Evolutionary conservation across 2,329 filamentous ascomycete genomes (phyloP), one percentile per base, ranked within the genome.

Genomic region (Cladobotryum protrusum): DNA sequence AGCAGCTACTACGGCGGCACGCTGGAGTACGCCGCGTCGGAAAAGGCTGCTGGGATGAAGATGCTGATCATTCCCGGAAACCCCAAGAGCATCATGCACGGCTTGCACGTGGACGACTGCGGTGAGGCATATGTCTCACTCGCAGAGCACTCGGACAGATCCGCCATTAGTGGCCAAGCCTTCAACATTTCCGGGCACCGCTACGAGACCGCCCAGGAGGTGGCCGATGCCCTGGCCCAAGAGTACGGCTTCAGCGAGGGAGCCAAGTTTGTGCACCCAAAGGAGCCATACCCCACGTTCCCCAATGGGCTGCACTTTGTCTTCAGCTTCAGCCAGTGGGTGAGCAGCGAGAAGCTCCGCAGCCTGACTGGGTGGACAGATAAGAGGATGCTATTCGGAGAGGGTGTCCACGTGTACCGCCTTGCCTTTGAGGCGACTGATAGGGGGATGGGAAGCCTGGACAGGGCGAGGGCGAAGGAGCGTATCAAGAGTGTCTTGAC

Each of bases 51-150:
- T 3, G 42, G 52, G 4, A 53, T 56, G 12, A 51, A 57, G 2
- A 47, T 18, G 9, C 56, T 74, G 29, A 53, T 58, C 14, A 51
- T 76, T 3, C 61, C 67, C 0, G 45, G 24, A 12, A 59, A 68
- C 37, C 61, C 64, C 0, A 60, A 67, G 15, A 68, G 62, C 13
- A 70, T 77, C 32, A 59, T 74, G 52, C 74, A 77, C 50, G 70
- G 67, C 3, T 64, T 70, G 35, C 74, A 78, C 52, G 64, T 77
- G 12, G 74, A 77, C 53, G 75, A 78, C 53, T 76, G 73, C 43
- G 74, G 60, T 2, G 69, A 73, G 14, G 73, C 72, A 0, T 78
- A 77, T 50, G 59, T 76, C 3, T 64, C 71, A 1, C 61, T 78
- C 2, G 74, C 72, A 0, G 58, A 63, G 20, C 63, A 73, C n/a